Conservation (phyloP, 441 rosid genomes). For the Lepidium campestre region DNA sequence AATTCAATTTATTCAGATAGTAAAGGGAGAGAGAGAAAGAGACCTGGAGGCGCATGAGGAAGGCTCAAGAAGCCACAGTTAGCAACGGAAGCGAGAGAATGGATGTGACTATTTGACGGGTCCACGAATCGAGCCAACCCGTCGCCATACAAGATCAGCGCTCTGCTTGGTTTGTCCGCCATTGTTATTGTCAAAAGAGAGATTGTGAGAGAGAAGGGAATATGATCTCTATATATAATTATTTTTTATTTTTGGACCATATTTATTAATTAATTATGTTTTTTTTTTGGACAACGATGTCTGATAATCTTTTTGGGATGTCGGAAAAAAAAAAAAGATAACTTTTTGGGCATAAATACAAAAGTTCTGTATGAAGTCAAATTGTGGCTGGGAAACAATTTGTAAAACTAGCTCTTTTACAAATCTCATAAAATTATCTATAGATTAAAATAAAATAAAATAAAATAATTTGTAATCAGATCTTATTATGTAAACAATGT, state of each 20-base stretch:
- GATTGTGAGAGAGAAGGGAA: background rate
- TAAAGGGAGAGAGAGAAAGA: background rate
- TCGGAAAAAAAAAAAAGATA: no score
- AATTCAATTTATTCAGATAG: background rate
- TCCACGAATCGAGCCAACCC: constrained; percentile 60
- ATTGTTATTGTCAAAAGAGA: constrained; percentile 29
- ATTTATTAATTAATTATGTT: background rate
- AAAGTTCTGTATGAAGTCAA: no score
- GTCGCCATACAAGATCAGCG: constrained; percentile 68
- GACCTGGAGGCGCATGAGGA: constrained; percentile 81
- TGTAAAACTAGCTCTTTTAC: no score
- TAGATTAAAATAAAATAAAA: no score
- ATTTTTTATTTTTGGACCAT: background rate
- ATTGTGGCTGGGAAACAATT: no score
- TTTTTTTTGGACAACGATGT: background rate
- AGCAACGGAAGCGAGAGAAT: constrained; percentile 71
- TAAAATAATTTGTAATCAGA: no score
- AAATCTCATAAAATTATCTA: background rate
- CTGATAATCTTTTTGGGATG: no score
- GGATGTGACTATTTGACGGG: constrained; percentile 49
- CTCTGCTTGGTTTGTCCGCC: constrained; percentile 97
- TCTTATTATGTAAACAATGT: no score
- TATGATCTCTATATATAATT: background rate
- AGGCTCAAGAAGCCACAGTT: constrained; percentile 75
- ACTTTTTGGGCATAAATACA: no score